phyloP scores from a whole-genome alignment of 176 grass and related monocot genomes.

The Thinopyrum elongatum region DNA sequence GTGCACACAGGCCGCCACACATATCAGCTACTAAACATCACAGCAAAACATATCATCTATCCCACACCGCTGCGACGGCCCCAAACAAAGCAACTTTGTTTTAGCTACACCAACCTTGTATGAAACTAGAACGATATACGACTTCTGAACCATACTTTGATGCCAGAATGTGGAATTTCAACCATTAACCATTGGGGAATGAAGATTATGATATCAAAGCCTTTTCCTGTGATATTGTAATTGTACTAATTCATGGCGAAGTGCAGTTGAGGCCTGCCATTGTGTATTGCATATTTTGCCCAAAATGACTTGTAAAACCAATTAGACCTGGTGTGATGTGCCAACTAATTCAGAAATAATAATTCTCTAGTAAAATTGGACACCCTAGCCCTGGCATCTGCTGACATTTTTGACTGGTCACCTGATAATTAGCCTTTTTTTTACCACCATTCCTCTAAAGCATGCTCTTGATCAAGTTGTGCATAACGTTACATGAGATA shows the following conservation, averaged over 20 bases:
- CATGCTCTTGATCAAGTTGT: background rate
- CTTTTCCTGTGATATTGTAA: background rate
- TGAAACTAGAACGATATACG: background rate
- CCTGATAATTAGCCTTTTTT: background rate
- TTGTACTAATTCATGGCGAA: background rate
- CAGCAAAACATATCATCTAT: background rate
- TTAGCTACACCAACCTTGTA: slow-evolving; percentile 10
- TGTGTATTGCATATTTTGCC: slow-evolving; percentile 8
- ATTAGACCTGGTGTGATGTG: background rate
- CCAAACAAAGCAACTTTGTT: background rate
- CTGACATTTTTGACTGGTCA: background rate
- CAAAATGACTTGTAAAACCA: slow-evolving; percentile 8
- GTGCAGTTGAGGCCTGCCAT: background rate
- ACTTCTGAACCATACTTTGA: slow-evolving; percentile 18
- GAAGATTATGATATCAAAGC: slow-evolving; percentile 21
- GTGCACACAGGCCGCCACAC: background rate
- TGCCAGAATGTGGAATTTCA: slow-evolving; percentile 40
- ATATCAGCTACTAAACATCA: background rate
- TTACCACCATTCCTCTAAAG: background rate
- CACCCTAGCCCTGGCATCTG: background rate
- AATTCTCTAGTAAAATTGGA: background rate
- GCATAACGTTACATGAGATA: background rate
- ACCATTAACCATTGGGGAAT: slow-evolving; percentile 23
- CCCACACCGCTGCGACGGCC: too few species aligned
- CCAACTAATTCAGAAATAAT: background rate